Base-by-base conservation (phyloP, 768 basidiomycete species). In the Hydnomerulius pinastri region DNA sequence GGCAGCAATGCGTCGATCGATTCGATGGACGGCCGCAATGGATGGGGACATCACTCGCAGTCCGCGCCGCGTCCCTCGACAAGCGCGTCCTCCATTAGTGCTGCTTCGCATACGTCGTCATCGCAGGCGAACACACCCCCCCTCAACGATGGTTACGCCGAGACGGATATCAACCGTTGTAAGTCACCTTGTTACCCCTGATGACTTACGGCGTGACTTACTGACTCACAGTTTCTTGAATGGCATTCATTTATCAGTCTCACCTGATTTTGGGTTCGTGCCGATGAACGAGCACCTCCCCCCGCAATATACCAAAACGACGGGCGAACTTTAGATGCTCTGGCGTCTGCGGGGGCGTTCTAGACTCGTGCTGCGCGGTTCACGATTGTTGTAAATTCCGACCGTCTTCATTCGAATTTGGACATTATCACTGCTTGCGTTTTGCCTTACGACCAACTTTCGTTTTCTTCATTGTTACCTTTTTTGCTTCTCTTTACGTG, bases 251-350 rank as follows among this genome's bases (percentile, higher is more conserved):
- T 27, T 17, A 6, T 10, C 72, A 86, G 88, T 86, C 80, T 87
- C 87, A 63, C 88, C 88, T 71, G 87, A 90, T 77, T 90, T 88
- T 75, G 89, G 86, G 53, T 90, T 82, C 73, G 87, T 90, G 63
- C 77, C 79, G 62, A 86, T 90, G 86, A 87, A 83, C 69, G 87
- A 88, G 66, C 85, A 89, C 63, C 69, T 88, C 49, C 78, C 82
- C 46, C 75, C 77, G 59, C 77, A 81, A 59, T 85, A 84, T 75
- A 77, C 72, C 72, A 85, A 86, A 61, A 68, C 76, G 52, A 62
- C 76, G 37, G 76, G 76, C 56, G 82, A 79, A 60, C 76, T 78
- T 62, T 83, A 71, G 65, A 64, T 49, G 58, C 51, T 33, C 57
- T 49, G 45, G 45, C 39, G 39, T 41, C 53, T 49, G 62, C 50